Evolutionary conservation across 1,139 yeast species (phyloP).

Genomic region (Hansenula sp.): DNA sequence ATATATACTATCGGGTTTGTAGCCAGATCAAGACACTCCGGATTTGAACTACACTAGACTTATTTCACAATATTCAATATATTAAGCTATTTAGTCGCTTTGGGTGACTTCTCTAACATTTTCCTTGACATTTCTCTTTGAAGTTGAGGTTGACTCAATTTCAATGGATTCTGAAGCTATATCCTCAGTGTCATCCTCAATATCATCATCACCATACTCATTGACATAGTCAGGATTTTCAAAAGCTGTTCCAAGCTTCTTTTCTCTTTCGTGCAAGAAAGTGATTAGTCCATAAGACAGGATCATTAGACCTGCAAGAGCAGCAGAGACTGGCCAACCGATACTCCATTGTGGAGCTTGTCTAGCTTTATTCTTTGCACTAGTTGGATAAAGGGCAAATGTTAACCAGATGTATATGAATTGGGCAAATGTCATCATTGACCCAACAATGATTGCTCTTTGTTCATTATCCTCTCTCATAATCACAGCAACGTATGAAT

Average conservation of each 20-base stretch:
- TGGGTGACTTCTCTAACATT: background rate
- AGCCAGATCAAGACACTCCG: no score
- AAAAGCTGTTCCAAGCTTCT: constrained; percentile 53
- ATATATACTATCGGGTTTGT: no score
- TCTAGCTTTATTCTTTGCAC: constrained; percentile 45
- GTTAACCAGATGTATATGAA: constrained; percentile 14
- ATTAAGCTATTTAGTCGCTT: background rate
- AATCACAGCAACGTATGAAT: constrained; percentile 2
- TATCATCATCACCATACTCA: background rate
- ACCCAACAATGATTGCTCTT: constrained; percentile 7
- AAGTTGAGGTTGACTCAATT: background rate
- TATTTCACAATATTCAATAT: no score
- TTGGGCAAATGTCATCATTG: constrained; percentile 9
- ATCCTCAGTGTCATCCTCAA: background rate
- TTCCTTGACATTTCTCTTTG: background rate
- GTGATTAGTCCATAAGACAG: constrained; percentile 52
- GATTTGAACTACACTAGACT: no score
- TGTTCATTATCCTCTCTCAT: constrained; percentile 4
- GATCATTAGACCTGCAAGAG: constrained; percentile 50
- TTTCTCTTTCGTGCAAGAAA: constrained; percentile 51
- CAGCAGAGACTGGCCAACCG: constrained; percentile 47
- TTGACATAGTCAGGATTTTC: constrained; percentile 20
- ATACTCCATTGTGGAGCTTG: constrained; percentile 48
- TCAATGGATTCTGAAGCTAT: background rate
- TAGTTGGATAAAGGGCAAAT: constrained; percentile 12